These are phyloP conservation scores for Beauveria medogensis DNA, from an alignment of 2,329 filamentous ascomycete genomes.

Conservation along the genomic window DNA sequence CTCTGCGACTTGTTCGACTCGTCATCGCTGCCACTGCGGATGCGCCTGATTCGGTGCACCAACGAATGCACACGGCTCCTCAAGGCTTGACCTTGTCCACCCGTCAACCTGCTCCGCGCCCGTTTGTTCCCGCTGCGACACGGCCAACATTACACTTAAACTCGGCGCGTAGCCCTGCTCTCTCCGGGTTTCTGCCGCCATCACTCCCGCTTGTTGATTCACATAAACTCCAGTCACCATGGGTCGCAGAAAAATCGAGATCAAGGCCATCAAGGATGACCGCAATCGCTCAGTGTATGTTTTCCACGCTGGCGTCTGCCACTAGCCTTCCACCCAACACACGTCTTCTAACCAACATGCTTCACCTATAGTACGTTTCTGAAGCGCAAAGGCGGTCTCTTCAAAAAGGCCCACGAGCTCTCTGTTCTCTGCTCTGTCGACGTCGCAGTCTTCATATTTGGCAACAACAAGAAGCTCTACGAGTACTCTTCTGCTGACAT, in stretches of 20 bases:
- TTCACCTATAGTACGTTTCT: slow-evolving; percentile 71
- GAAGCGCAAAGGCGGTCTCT: slow-evolving; percentile 96
- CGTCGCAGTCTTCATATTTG: slow-evolving; percentile 97
- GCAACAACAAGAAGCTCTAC: slow-evolving; percentile 97
- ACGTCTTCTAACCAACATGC: slow-evolving; percentile 8
- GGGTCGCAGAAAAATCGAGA: slow-evolving; percentile 99
- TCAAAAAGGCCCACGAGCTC: slow-evolving; percentile 99
- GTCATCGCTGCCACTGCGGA: neutral
- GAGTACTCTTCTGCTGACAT: slow-evolving; percentile 95
- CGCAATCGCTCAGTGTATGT: slow-evolving; percentile 94
- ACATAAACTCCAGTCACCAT: slow-evolving; percentile 39
- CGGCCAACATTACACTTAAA: neutral
- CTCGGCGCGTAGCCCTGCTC: neutral
- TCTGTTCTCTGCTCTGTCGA: slow-evolving; percentile 97
- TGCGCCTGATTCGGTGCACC: neutral
- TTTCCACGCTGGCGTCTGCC: neutral
- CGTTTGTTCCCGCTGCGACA: neutral
- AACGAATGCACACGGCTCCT: neutral
- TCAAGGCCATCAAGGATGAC: slow-evolving; percentile 99
- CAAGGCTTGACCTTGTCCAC: neutral
- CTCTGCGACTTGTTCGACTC: neutral
- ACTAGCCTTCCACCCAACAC: neutral
- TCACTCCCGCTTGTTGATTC: slow-evolving; percentile 7
- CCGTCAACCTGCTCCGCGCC: neutral
- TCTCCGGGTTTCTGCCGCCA: neutral